A percentile compares a stretch with the other conserved stretches of the same genome.
Conservation (phyloP, 805 yeast genomes). For the Debaryomyces maramus region DNA sequence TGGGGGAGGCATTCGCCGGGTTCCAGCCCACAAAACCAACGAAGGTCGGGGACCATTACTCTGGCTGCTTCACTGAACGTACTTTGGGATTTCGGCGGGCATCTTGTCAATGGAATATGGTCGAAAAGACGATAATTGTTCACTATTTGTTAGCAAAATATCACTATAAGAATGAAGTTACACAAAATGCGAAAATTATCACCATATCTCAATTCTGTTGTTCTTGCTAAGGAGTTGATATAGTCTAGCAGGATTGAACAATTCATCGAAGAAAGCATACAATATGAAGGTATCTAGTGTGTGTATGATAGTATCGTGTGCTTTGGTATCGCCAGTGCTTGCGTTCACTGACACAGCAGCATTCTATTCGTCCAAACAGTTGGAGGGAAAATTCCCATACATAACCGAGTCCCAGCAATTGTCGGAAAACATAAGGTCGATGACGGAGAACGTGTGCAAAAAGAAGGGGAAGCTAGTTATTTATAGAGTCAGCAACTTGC, state of each 20-base stretch:
- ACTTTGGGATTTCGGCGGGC: conserved; percentile 46
- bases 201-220: not conserved
- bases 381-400: conserved; percentile 16
- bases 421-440: conserved; percentile 14
- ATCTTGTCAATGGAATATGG: conserved; percentile 13
- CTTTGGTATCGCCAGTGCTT: conserved; percentile 13
- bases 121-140: not conserved
- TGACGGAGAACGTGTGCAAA: conserved; percentile 20
- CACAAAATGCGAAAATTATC: conserved; percentile 1
- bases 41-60: not conserved
- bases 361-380: conserved; percentile 17
- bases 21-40: not conserved
- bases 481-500: conserved; percentile 26
- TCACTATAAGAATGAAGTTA: conserved; percentile 1
- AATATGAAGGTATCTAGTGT: conserved; percentile 6
- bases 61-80: conserved; percentile 21
- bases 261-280: not conserved
- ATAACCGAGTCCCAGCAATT: conserved; percentile 23
- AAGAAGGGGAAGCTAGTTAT: conserved; percentile 18
- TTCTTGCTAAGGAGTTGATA: not conserved
- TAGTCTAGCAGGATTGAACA: not conserved
- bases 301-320: conserved; percentile 4
- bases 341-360: conserved; percentile 27
- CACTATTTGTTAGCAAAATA: not conserved
- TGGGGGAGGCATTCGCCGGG: too few species aligned